Conservation (phyloP, 805 yeast species). For the Yamadazyma paraphyllophila region DNA sequence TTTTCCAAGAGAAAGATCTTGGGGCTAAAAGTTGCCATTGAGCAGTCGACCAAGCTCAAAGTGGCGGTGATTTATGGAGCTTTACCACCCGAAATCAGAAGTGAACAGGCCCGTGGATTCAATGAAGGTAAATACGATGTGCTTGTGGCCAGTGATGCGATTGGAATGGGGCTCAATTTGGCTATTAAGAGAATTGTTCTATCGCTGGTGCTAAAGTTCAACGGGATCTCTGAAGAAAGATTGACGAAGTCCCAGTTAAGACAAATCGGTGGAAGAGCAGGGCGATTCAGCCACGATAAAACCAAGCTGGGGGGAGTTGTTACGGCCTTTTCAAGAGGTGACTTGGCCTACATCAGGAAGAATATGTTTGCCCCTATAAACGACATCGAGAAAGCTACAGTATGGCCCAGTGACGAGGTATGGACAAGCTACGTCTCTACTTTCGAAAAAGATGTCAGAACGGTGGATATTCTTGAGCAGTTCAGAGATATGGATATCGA, state of each 20-base stretch:
- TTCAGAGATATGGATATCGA: conserved; percentile 8
- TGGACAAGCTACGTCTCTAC: conserved; percentile 65
- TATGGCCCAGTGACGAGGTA: conserved; percentile 80
- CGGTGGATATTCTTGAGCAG: conserved; percentile 6
- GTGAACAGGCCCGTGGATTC: conserved; percentile 76
- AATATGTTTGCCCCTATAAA: conserved; percentile 52
- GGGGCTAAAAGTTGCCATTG: conserved; percentile 66
- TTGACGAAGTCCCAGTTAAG: conserved; percentile 69
- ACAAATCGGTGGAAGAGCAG: conserved; percentile 97
- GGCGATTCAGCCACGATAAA: conserved; percentile 53
- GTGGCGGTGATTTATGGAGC: conserved; percentile 95
- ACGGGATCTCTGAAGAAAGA: conserved; percentile 52
- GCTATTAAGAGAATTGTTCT: conserved; percentile 80
- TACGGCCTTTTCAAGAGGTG: conserved; percentile 47
- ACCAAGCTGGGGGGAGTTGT: conserved; percentile 48
- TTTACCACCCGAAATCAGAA: conserved; percentile 90
- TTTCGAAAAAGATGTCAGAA: conserved; percentile 29
- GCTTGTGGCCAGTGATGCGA: conserved; percentile 94
- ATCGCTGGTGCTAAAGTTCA: conserved; percentile 62
- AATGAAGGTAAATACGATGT: conserved; percentile 77
- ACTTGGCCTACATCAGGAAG: conserved; percentile 43
- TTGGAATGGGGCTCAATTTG: conserved; percentile 95
- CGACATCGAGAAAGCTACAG: conserved; percentile 55
- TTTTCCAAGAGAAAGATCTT: conserved; percentile 76
- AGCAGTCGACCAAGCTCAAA: conserved; percentile 54